Evolutionary conservation across 1,139 yeast species (phyloP).

Genomic region (Cylindricascospora bacillispora): DNA sequence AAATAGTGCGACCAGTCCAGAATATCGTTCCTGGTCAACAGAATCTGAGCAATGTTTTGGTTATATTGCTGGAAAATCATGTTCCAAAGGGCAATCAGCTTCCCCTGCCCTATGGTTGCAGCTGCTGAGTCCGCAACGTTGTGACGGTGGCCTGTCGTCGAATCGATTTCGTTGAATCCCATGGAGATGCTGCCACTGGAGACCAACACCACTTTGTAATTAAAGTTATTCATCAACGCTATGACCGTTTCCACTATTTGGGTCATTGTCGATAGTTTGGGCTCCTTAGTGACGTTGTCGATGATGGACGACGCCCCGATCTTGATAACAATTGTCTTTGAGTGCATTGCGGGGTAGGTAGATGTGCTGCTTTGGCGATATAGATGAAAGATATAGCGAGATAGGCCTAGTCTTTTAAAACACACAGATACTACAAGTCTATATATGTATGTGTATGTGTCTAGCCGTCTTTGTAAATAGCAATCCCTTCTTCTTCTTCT

Average conservation of each 20-base stretch:
- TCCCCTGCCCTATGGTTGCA: slow-evolving; percentile 89
- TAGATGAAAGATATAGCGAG: no score
- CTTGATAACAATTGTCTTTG: slow-evolving; percentile 57
- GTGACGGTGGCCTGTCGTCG: no score
- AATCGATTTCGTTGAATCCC: slow-evolving; percentile 66
- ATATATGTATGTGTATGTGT: no score
- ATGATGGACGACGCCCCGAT: slow-evolving; percentile 91
- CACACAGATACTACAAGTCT: no score
- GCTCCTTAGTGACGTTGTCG: slow-evolving; percentile 78
- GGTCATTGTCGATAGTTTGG: slow-evolving; percentile 81
- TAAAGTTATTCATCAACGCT: slow-evolving; percentile 65
- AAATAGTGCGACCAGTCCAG: slow-evolving; percentile 80
- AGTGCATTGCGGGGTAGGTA: no score
- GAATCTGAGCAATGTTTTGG: slow-evolving; percentile 82
- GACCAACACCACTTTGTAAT: slow-evolving; percentile 75
- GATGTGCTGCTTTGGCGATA: no score
- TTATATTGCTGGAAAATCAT: slow-evolving; percentile 65
- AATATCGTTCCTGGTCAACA: slow-evolving; percentile 81
- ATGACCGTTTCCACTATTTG: slow-evolving; percentile 80
- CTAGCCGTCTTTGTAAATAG: no score
- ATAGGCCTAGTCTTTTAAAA: no score
- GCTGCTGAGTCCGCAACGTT: slow-evolving; percentile 56
- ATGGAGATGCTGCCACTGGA: slow-evolving; percentile 94
- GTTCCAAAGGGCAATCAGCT: slow-evolving; percentile 80
- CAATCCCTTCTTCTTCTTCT: no score